Conservation (phyloP, 495 filamentous ascomycete genomes). For the Aspergillus coremiiformis region DNA sequence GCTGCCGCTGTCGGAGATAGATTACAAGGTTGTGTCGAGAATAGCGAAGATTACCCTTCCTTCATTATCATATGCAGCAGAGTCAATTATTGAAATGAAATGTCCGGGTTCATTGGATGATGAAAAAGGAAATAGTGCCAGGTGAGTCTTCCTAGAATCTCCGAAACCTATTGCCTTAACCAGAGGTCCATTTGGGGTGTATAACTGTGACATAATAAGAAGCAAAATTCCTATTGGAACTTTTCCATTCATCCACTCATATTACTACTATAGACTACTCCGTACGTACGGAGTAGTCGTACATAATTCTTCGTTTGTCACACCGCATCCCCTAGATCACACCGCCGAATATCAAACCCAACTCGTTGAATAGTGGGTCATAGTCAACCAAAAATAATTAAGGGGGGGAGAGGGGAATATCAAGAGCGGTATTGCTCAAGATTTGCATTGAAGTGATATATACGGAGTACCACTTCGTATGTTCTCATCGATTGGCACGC, state of each 20-base stretch:
- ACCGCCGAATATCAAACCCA: background rate
- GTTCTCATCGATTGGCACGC: background rate
- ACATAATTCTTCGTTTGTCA: background rate
- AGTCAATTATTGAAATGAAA: background rate
- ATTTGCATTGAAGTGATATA: too few relatives aligned
- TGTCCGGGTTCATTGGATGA: background rate
- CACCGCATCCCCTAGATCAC: constrained; percentile 5
- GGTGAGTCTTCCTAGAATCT: background rate
- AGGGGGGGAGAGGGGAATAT: too few relatives aligned
- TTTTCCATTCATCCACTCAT: background rate
- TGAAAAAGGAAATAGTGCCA: background rate
- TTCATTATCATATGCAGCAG: background rate
- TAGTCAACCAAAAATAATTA: too few relatives aligned
- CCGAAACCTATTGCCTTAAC: background rate
- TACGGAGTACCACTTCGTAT: too few relatives aligned
- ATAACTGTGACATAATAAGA: background rate
- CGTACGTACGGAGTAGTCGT: too few relatives aligned
- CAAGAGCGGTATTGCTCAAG: background rate
- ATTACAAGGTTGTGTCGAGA: background rate
- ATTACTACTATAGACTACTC: too few relatives aligned
- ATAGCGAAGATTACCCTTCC: background rate
- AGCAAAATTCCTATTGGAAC: background rate
- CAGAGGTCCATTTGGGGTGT: background rate
- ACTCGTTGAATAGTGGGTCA: background rate
- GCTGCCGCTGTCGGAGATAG: background rate